These are phyloP conservation scores for Corylus heterophylla DNA, from an alignment of 306 rosid species.

Conservation along the genomic window DNA sequence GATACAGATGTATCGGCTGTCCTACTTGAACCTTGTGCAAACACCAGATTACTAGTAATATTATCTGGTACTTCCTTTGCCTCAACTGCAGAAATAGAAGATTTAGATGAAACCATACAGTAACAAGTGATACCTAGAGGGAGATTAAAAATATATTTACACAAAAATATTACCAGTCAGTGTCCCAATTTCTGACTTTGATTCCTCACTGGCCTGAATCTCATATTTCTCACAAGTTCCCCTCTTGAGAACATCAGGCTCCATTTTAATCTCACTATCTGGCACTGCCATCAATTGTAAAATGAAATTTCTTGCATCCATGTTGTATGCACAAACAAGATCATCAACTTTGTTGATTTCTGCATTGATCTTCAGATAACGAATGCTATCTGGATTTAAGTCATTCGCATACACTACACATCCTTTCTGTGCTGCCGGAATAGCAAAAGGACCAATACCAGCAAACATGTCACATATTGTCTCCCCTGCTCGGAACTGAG, in stretches of 20 bases:
- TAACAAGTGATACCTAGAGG: slow-evolving; percentile 8
- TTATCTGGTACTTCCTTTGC: slow-evolving; percentile 36
- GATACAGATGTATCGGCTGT: slow-evolving; percentile 41
- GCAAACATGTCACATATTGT: slow-evolving; percentile 89
- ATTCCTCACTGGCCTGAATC: slow-evolving; percentile 33
- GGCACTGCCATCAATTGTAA: slow-evolving; percentile 65
- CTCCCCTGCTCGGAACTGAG: slow-evolving; percentile 78
- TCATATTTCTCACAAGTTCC: slow-evolving; percentile 40
- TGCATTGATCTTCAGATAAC: slow-evolving; percentile 79
- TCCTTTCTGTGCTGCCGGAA: slow-evolving; percentile 95
- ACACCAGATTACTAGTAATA: slow-evolving; percentile 28
- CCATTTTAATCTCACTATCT: slow-evolving; percentile 39
- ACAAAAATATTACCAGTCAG: slow-evolving; percentile 43
- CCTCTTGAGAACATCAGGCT: slow-evolving; percentile 20
- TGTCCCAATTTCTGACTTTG: slow-evolving; percentile 43
- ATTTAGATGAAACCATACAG: slow-evolving; percentile 30
- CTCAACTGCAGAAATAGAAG: slow-evolving; percentile 53
- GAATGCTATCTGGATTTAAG: slow-evolving; percentile 81
- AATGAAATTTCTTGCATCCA: slow-evolving; percentile 89
- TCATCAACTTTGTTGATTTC: slow-evolving; percentile 73
- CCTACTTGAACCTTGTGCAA: slow-evolving; percentile 34
- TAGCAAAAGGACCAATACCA: slow-evolving; percentile 95
- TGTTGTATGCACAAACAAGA: slow-evolving; percentile 56
- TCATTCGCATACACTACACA: slow-evolving; percentile 92
- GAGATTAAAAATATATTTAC: slow-evolving; percentile 11